These are phyloP conservation scores for Leccinum insolens DNA, from an alignment of 1,284 basidiomycete genomes.

Conservation along the genomic window DNA sequence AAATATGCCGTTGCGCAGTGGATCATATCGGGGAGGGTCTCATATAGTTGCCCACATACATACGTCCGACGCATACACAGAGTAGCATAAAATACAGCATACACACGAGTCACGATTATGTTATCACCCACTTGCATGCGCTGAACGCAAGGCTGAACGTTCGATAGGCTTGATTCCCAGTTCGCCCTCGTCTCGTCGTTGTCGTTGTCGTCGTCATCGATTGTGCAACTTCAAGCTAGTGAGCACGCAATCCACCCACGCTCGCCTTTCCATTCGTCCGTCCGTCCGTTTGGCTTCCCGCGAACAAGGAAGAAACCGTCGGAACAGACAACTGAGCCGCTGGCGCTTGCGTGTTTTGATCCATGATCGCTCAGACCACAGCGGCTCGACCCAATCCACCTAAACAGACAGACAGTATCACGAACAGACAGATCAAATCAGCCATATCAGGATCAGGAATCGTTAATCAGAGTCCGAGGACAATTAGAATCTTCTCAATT, in stretches of 20 bases:
- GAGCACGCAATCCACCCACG: neutral
- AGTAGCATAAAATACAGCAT: neutral
- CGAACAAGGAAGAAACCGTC: neutral
- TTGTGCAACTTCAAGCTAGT: neutral
- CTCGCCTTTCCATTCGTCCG: neutral
- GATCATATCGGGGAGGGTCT: neutral
- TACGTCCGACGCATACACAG: neutral
- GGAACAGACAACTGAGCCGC: neutral
- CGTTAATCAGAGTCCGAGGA: neutral
- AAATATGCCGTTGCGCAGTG: neutral
- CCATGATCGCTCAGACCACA: neutral
- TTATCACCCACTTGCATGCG: neutral
- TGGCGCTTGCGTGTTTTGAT: neutral
- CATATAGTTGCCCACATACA: neutral
- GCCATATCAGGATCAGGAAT: neutral
- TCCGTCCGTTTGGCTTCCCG: neutral
- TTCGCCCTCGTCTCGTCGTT: neutral
- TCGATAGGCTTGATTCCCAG: neutral
- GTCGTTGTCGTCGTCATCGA: neutral
- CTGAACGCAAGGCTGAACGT: neutral
- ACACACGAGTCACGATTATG: neutral
- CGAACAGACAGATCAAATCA: neutral
- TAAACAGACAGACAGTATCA: neutral
- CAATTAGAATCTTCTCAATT: neutral
- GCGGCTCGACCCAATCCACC: neutral